A percentile compares a stretch with the other conserved stretches of the same genome.
Evolutionary conservation across 495 filamentous ascomycete species (phyloP).

Genomic region (Penicillium chermesinum): DNA sequence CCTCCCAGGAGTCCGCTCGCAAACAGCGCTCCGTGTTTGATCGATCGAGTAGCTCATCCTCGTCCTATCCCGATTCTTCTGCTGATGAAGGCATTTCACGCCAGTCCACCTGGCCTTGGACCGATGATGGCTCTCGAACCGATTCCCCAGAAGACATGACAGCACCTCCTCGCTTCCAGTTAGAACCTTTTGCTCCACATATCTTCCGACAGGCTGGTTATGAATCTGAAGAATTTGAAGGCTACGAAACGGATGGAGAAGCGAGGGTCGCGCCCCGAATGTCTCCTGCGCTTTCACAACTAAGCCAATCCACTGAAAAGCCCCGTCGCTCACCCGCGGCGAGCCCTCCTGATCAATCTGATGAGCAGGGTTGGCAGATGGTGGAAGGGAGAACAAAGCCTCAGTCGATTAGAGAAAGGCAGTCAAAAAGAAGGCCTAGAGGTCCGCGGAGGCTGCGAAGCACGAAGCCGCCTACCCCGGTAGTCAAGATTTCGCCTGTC

Average conservation of each 20-base stretch:
- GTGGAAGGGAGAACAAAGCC: constrained; percentile 27
- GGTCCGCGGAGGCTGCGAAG: constrained; percentile 28
- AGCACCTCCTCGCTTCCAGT: constrained; percentile 21
- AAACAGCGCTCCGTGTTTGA: constrained; percentile 66
- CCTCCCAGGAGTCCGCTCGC: constrained; percentile 43
- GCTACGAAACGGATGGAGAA: constrained; percentile 45
- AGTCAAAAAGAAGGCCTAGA: constrained; percentile 13
- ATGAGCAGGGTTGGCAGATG: constrained; percentile 36
- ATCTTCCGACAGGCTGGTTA: constrained; percentile 29
- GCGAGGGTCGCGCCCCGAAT: constrained; percentile 11
- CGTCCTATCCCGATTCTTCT: constrained; percentile 37
- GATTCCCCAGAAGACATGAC: constrained; percentile 34
- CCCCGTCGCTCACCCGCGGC: constrained; percentile 21
- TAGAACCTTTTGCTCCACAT: constrained; percentile 35
- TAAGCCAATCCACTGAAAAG: constrained; percentile 29
- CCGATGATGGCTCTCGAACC: constrained; percentile 24
- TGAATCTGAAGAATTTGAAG: constrained; percentile 33
- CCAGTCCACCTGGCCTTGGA: constrained; percentile 30
- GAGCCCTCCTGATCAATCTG: constrained; percentile 19
- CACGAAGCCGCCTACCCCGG: constrained; percentile 29
- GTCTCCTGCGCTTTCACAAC: constrained; percentile 33
- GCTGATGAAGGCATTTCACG: constrained; percentile 32
- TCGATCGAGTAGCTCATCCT: constrained; percentile 61
- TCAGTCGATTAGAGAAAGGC: constrained; percentile 10
- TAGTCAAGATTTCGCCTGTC: constrained; percentile 27